Percentiles rank a stretch among this genome's conserved stretches.
Evolutionary conservation across 2,329 filamentous ascomycete species (phyloP).

Genomic region (Paecilomyces formosus): DNA sequence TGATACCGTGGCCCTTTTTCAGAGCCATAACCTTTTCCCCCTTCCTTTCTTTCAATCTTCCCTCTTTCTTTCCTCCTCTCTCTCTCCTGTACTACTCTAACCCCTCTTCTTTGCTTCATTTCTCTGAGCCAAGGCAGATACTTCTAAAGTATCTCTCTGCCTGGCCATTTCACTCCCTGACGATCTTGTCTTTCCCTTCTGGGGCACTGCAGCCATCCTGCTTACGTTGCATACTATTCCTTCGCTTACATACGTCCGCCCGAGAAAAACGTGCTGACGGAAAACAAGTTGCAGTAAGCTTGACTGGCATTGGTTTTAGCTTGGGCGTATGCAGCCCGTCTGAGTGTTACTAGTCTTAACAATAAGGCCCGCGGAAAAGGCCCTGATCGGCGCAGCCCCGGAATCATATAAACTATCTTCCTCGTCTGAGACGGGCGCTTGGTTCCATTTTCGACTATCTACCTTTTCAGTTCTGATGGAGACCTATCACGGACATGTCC

Average conservation of each 20-base stretch:
- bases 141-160: neutral
- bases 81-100: neutral
- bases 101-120: neutral
- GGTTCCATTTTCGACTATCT: neutral
- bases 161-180: neutral
- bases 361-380: neutral
- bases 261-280: neutral
- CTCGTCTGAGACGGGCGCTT: neutral
- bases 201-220: neutral
- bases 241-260: neutral
- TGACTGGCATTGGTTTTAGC: neutral
- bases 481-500: conserved; percentile 90
- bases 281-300: neutral
- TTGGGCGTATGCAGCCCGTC: neutral
- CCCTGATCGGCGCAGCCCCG: neutral
- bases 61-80: neutral
- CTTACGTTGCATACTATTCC: neutral
- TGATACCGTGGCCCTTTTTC: neutral
- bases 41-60: neutral
- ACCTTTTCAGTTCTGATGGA: conserved; percentile 60
- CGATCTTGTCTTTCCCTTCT: neutral
- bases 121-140: neutral
- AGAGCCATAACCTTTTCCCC: neutral
- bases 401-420: neutral
- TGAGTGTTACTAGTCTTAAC: neutral